phyloP scores from a whole-genome alignment of 768 basidiomycete genomes.

The Mrakia gelida region DNA sequence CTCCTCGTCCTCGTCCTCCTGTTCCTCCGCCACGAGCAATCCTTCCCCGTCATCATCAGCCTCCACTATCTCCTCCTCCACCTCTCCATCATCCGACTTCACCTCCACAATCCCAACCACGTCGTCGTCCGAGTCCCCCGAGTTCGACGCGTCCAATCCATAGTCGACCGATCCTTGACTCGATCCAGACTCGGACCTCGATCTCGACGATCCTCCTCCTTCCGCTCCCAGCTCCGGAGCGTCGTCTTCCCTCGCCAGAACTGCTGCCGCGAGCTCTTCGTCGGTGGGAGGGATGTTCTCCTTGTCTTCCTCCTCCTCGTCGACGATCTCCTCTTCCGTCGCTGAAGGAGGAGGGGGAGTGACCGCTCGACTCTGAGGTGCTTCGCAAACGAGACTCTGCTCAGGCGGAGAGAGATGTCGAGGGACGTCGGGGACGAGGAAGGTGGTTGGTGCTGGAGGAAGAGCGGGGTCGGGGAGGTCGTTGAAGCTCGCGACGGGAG shows the following conservation, averaged over 20 bases:
- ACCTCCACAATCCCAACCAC: neutral
- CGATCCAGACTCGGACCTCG: slow-evolving; percentile 1
- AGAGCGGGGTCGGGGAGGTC: slow-evolving; percentile 11
- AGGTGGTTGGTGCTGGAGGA: neutral
- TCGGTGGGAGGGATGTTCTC: neutral
- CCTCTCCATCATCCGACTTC: neutral
- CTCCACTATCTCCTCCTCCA: neutral
- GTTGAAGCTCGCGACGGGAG: neutral
- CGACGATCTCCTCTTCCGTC: neutral
- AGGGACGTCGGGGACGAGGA: slow-evolving; percentile 5
- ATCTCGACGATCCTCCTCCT: neutral
- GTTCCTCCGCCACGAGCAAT: neutral
- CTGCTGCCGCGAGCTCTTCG: neutral
- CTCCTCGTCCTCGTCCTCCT: neutral
- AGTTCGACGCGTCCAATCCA: neutral
- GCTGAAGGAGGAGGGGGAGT: neutral
- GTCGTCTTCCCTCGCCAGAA: no score
- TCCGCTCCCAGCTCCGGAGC: no score
- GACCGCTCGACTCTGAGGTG: slow-evolving; percentile 1
- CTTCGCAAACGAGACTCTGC: neutral
- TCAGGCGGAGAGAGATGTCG: neutral
- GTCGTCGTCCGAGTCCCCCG: slow-evolving; percentile 22
- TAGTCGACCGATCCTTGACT: neutral
- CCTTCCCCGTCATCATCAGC: neutral
- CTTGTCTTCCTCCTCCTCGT: neutral